Evolutionary conservation across 257 asterid genomes (phyloP).

Genomic region (Fraxinus anomala): DNA sequence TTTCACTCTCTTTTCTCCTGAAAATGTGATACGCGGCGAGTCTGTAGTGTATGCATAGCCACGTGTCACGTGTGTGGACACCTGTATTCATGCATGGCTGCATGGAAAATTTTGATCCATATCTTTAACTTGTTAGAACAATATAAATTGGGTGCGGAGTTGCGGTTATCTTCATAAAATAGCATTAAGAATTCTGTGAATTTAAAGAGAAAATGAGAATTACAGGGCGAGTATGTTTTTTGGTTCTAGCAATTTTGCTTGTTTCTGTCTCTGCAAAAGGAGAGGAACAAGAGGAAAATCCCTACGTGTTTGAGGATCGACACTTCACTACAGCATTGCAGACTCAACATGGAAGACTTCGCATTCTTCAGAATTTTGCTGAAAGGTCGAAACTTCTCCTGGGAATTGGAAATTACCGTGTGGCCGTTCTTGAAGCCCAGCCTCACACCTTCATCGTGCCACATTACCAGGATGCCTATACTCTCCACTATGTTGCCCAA

Average conservation of each 20-base stretch:
- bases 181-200: background rate
- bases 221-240: background rate
- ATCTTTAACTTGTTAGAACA: slow-evolving; percentile 11
- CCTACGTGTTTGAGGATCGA: slow-evolving; percentile 60
- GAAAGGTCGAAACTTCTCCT: slow-evolving; percentile 52
- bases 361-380: slow-evolving; percentile 58
- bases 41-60: slow-evolving; percentile 1
- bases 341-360: slow-evolving; percentile 53
- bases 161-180: background rate
- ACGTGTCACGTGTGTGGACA: slow-evolving; percentile 44
- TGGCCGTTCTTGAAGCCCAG: slow-evolving; percentile 55
- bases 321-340: slow-evolving; percentile 49
- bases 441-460: slow-evolving; percentile 71
- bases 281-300: slow-evolving; percentile 26
- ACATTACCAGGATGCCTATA: slow-evolving; percentile 65
- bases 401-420: slow-evolving; percentile 65
- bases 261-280: slow-evolving; percentile 22
- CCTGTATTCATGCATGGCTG: slow-evolving; percentile 46
- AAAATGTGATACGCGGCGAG: slow-evolving; percentile 35
- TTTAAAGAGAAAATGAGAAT: slow-evolving; percentile 6
- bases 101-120: slow-evolving; percentile 10
- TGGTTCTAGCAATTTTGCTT: slow-evolving; percentile 33
- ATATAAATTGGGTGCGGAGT: slow-evolving; percentile 23
- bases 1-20: background rate
- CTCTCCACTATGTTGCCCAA: slow-evolving; percentile 43